Base-by-base conservation (phyloP, 1,284 basidiomycete genomes). In the Peniophora sp. region DNA sequence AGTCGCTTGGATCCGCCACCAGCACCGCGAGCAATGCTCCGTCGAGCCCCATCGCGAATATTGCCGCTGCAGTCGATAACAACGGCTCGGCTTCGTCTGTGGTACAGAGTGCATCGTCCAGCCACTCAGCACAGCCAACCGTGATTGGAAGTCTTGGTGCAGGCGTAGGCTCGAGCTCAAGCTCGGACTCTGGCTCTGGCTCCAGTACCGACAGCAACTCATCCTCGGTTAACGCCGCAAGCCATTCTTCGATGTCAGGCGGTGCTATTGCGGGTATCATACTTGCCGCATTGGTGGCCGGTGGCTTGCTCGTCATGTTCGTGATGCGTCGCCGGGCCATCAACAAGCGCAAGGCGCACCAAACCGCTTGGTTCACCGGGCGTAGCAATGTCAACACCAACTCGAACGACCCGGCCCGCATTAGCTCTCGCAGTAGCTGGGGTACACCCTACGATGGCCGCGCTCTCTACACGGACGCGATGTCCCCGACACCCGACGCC, bases 371-470 rank as follows among this genome's bases (percentile, higher is more conserved):
- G 69, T 59, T 56, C 57, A 51, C 53, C 34, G 48, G 51, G 11
- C 50, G 38, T 14, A 20, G 50, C 32, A 16, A 9, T 25, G 51
- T 50, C 2, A 36, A 45, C 24, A 41, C 51, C 20, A 50, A 43
- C 39, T 49, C 49, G 17, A 3, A 17, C 20, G 12, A 14, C 8
- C 8, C 22, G 25, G 2, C 19, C 11, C 12, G 27, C 47, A 38
- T 53, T 55, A 20, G 36, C 69, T 68, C 34, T 54, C 63, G 72
- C 35, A 75, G 72, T 56, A 75, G 72, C 61, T 76, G 76, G 53
- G 74, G 67, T 19, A 75, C 74, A 35, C 67, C 63, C 34, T 70
- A 69, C 54, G 74, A 76, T 51, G 63, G 64, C 22, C 63, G 67
- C 17, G 45, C 57, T 51, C 53, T 55, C 54, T 44, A 58, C 46